Evolutionary conservation across 192 early-diverging fungal species (phyloP), one percentile per base, ranked within the genome.

Genomic region (Coemansia sp.): DNA sequence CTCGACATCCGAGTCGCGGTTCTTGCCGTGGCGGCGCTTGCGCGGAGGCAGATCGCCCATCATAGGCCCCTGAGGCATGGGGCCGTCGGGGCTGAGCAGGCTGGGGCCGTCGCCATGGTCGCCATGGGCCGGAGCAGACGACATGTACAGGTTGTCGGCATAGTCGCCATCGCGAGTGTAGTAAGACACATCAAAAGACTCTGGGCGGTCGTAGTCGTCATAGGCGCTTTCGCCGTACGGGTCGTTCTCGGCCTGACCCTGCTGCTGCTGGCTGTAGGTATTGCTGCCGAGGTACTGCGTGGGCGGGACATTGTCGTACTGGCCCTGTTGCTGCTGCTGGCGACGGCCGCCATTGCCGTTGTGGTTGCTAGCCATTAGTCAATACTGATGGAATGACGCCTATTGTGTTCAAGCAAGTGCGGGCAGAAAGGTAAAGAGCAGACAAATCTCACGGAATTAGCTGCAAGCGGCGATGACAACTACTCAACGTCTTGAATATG

Each of bases 171-270:
- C 63, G 58, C 69, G 73, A 15, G 79, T 68, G 53, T 80, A 80
- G 60, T 80, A 80, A 14, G 79, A 80, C 56, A 80, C 79, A 36
- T 80, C 79, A 49, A 80, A 80, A 8, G 79, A 80, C 31, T 80
- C 79, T 10, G 79, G 79, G 15, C 79, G 68, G 17, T 55, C 72
- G 56, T 70, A 65, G 47, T 70, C 73, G 50, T 77, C 60, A 42
- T 61, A 65, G 25, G 52, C 65, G 42, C 58, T 51, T 15, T 77
- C 68, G 55, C 69, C 69, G 39, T 80, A 80, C 32, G 74, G 68
- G 35, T 80, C 74, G 38, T 70, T 61, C 34, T 76, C 69, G 45
- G 45, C 45, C 40, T 65, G 60, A n/a, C 33, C 48, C 9, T 33
- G 14, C 9, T 53, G 57, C 6, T 61, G 43, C 19, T 53, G 51